Evolutionary conservation across 805 yeast species (phyloP), one percentile per base, ranked within the genome.

Genomic region (Yarrowia phangngaensis): DNA sequence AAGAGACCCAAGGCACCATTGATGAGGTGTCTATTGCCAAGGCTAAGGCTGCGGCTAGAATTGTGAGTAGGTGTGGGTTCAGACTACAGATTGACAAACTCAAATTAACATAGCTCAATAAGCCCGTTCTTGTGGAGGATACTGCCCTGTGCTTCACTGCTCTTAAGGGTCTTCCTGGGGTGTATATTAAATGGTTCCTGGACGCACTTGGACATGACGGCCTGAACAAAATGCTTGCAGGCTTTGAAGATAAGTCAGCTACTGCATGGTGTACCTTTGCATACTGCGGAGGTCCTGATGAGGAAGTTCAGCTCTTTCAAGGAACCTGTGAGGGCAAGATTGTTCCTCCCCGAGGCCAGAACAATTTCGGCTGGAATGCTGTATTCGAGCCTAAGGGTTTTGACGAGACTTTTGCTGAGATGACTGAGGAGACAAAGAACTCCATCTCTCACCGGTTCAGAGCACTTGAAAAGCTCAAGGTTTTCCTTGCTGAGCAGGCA

Each of bases 111-210:
- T 40, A 63, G 65, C 66, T 77, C 3, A 62, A 70, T 3, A 92
- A 95, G 0, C 90, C 97, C 0, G 97, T 87, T 0, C 71, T 92
- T 51, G 96, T 89, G 3, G 99, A 92, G 62, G 99, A 92, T 60
- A 92, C 98, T 0, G 89, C 95, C 43, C 74, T 92, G 29, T 85
- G 83, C 4, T 92, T 84, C 65, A 75, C 75, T 41, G 95, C 95
- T 2, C 72, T 82, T 60, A 80, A 84, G 46, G 82, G 80, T 12
- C 73, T 92, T 41, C 99, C 99, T 3, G 99, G 99, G 17, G 97
- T 97, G 1, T 86, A 87, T 56, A 77, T 80, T 66, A 90, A 90
- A 65, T 90, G 98, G 98, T 92, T 92, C 66, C 74, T 86, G 34
- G 70, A 79, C 54, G 66, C 76, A 11, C 64, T 89, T 55, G 97